These are phyloP conservation scores for Sambucus nigra DNA, from an alignment of 129 eudicot species.

Conservation along the genomic window DNA sequence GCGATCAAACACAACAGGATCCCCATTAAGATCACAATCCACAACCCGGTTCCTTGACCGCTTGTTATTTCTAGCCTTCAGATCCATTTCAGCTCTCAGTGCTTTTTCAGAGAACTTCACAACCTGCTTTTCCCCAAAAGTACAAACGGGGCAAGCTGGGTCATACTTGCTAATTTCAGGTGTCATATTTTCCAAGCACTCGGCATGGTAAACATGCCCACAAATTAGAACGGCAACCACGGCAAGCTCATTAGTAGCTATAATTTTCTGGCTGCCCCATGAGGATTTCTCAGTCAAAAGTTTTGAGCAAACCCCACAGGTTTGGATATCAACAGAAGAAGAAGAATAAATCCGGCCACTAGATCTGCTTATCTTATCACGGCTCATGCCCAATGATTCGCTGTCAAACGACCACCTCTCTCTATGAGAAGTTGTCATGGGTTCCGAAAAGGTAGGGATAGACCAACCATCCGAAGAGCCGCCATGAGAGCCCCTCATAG, in stretches of 20 bases:
- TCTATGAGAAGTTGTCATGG: constrained; percentile 44
- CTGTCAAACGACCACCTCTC: constrained; percentile 94
- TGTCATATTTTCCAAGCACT: constrained; percentile 84
- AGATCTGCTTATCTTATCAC: constrained; percentile 40
- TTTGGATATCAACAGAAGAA: constrained; percentile 40
- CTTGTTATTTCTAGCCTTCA: constrained; percentile 47
- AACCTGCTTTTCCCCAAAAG: constrained; percentile 74
- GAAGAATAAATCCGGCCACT: constrained; percentile 51
- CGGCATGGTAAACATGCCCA: constrained; percentile 95
- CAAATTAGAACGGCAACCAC: constrained; percentile 72
- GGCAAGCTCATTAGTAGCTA: constrained; percentile 55
- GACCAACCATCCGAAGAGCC: constrained; percentile 87
- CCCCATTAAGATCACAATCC: constrained; percentile 38
- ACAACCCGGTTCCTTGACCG: constrained; percentile 44
- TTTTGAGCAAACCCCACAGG: constrained; percentile 81
- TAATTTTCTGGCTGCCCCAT: constrained; percentile 60
- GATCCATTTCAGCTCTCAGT: constrained; percentile 58
- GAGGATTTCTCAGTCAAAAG: constrained; percentile 67
- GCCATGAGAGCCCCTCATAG: constrained; percentile 57
- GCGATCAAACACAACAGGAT: constrained; percentile 30
- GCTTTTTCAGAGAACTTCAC: constrained; percentile 63
- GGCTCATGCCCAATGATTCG: constrained; percentile 45
- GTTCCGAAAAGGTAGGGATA: constrained; percentile 53
- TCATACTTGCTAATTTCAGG: constrained; percentile 73
- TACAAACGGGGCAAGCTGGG: constrained; percentile 90